Evolutionary conservation across 2,329 filamentous ascomycete species (phyloP), one percentile per base, ranked within the genome.

Genomic region (Rhexocercosporidium sp.): DNA sequence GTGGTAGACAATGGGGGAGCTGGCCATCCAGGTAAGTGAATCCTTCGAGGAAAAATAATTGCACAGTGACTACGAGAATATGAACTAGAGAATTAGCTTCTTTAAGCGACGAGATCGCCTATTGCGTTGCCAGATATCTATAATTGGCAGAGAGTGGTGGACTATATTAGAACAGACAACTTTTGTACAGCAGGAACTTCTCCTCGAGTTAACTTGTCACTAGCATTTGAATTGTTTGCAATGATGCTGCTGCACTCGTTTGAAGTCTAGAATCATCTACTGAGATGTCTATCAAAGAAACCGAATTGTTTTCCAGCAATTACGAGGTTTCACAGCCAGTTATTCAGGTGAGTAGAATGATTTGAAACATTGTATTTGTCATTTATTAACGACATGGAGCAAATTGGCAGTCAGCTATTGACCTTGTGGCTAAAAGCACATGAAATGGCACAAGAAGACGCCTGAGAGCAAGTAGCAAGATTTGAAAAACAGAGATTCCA

Each of bases 381-480:
- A 41, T 41, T 27, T 25, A 57, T 37, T 41, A 41, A 57, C 54
- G 20, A 41, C 54, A 57, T 39, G n/a, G n/a, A 57, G 54, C 54
- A 57, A 57, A 3, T 39, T 39, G 34, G 31, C 31, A 16, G 20
- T 39, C 54, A 37, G 31, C 54, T 22, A 22, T 39, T 34, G 14
- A 37, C 20, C 31, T 57, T 25, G 34, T 57, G 34, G 25, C 49
- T 53, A 31, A 27, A 53, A 53, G 49, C 49, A 53, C 49, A 53
- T 9, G 27, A 53, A 27, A 53, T 53, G 49, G 25, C 31, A 53
- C 49, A 53, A 8, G 49, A 53, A 53, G 25, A 31, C 14, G 49
- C 54, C 34, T 37, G 54, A 56, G 29, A 57, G 54, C 54, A 57
- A 39, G 20, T 57, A 57, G 54, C 34, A 39, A 57, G 54, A 56